phyloP scores from a whole-genome alignment of 164 flowering plant species.

The Berberis vulgaris region DNA sequence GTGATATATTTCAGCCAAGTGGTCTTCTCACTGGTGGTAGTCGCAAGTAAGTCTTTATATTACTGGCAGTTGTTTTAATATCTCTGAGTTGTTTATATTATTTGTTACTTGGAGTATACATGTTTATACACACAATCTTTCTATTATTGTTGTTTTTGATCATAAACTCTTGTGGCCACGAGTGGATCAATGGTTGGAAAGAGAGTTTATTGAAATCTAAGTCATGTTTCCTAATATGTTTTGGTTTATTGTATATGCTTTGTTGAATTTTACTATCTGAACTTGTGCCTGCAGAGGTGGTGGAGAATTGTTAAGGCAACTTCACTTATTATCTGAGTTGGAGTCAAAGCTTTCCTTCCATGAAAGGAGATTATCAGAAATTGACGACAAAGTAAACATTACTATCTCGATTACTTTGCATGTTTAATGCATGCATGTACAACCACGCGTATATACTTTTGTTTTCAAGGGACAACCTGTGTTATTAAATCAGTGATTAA shows the following conservation, averaged over 20 bases:
- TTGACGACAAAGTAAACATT: slow-evolving; percentile 64
- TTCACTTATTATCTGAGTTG: slow-evolving; percentile 65
- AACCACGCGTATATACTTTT: too few relatives aligned
- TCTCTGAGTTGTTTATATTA: not conserved
- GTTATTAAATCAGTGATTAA: too few relatives aligned
- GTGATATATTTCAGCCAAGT: slow-evolving; percentile 93
- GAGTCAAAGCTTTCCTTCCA: slow-evolving; percentile 54
- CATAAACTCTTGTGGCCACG: too few relatives aligned
- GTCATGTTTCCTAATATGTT: too few relatives aligned
- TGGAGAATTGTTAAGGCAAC: slow-evolving; percentile 74
- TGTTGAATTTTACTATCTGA: slow-evolving; percentile 10
- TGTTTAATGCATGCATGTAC: too few relatives aligned
- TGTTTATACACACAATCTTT: not conserved
- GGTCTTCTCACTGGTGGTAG: slow-evolving; percentile 98
- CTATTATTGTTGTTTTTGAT: not conserved
- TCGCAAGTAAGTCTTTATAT: slow-evolving; percentile 55
- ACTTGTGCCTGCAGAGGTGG: slow-evolving; percentile 58
- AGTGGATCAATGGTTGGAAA: too few relatives aligned
- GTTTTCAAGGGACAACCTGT: too few relatives aligned
- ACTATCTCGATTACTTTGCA: not conserved
- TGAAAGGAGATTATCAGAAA: slow-evolving; percentile 54
- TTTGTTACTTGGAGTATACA: not conserved
- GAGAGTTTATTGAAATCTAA: too few relatives aligned
- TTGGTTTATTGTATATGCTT: not conserved
- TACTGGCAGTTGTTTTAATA: not conserved